Conservation (phyloP, 2,329 filamentous ascomycete genomes). For the Madurella mycetomatis region DNA sequence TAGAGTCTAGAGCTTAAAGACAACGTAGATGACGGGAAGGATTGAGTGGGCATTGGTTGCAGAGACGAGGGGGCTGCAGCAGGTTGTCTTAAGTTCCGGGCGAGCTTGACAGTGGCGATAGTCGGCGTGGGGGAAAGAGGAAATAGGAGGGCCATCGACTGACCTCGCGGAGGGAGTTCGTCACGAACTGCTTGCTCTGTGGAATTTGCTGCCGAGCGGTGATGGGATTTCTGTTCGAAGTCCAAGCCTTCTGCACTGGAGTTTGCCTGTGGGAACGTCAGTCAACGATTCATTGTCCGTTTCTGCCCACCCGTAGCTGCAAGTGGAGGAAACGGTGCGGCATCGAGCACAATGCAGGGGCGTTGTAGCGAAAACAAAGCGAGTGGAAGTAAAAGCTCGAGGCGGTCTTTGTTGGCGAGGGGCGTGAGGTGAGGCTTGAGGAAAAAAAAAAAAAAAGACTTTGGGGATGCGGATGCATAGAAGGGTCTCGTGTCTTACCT, state of each 20-base stretch:
- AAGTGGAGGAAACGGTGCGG: background rate
- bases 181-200: slow-evolving; percentile 26
- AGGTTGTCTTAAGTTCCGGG: background rate
- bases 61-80: background rate
- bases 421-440: slow-evolving; percentile 9
- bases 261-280: slow-evolving; percentile 27
- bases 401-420: slow-evolving; percentile 21
- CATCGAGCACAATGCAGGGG: slow-evolving; percentile 2
- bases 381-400: background rate
- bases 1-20: background rate
- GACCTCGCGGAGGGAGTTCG: slow-evolving; percentile 31
- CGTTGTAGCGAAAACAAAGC: background rate
- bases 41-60: slow-evolving; percentile 3
- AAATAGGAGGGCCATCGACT: slow-evolving; percentile 15
- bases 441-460: slow-evolving; percentile 13
- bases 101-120: background rate
- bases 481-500: slow-evolving; percentile 33
- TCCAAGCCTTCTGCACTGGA: slow-evolving; percentile 31
- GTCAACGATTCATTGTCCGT: slow-evolving; percentile 1
- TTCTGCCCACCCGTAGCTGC: background rate
- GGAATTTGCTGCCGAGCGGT: slow-evolving; percentile 28
- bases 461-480: slow-evolving; percentile 19
- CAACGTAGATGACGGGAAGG: slow-evolving; percentile 8
- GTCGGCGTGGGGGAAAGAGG: background rate
- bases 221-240: slow-evolving; percentile 31